Conservation (phyloP, 352 stramenopile genomes). For the Phytophthora chlamydospora region DNA sequence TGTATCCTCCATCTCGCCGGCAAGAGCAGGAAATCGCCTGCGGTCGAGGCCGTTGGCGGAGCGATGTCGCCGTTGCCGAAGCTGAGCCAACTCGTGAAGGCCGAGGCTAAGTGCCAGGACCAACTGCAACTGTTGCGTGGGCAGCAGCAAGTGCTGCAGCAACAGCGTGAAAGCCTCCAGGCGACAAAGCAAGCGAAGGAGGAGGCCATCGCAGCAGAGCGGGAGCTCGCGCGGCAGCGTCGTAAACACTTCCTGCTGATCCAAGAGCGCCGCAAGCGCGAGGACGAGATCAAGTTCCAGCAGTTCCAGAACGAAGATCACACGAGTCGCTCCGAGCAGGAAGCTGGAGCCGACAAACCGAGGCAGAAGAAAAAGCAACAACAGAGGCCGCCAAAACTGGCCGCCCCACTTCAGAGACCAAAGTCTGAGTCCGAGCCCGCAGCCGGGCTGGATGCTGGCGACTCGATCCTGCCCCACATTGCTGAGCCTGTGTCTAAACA, state of each 20-base stretch:
- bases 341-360: conserved; percentile 10
- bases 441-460: conserved; percentile 3
- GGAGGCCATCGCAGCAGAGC: conserved; percentile 36
- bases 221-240: conserved; percentile 40
- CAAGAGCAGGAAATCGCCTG: conserved; percentile 6
- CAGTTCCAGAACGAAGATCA: conserved; percentile 27
- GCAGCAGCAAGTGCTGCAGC: conserved; percentile 52
- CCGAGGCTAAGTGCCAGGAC: conserved; percentile 59
- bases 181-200: conserved; percentile 42
- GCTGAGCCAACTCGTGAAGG: conserved; percentile 56
- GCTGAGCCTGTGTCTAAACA: conserved; percentile 5
- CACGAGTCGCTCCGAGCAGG: conserved; percentile 31
- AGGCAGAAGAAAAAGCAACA: conserved; percentile 26
- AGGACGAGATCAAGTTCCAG: conserved; percentile 54
- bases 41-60: conserved; percentile 3
- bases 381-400: conserved; percentile 18
- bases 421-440: background rate
- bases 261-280: conserved; percentile 47
- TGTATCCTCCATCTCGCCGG: conserved; percentile 31
- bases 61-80: conserved; percentile 47
- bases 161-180: conserved; percentile 52
- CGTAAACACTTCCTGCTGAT: conserved; percentile 43
- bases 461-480: conserved; percentile 19
- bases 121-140: conserved; percentile 53
- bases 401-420: background rate